phyloP scores from a whole-genome alignment of 495 filamentous ascomycete species.

The Penicillium maclennaniae region DNA sequence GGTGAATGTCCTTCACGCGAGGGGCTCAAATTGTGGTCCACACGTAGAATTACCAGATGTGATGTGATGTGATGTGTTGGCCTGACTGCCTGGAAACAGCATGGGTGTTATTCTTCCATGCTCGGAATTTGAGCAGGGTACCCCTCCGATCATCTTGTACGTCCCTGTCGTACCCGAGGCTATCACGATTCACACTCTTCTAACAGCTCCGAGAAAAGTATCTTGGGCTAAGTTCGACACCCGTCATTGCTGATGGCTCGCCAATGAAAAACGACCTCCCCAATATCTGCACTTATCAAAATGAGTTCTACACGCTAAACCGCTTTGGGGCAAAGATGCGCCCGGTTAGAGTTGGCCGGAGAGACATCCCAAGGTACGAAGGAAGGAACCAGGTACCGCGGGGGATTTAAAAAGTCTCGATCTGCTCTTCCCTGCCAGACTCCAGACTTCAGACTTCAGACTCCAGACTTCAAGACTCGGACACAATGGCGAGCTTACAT shows the following conservation, averaged over 20 bases:
- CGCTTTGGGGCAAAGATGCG: conserved; percentile 16
- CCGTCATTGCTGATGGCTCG: no score
- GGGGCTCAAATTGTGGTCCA: neutral
- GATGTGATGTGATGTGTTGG: neutral
- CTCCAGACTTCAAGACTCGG: neutral
- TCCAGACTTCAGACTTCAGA: no score
- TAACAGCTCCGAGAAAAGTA: no score
- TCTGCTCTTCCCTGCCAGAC: neutral
- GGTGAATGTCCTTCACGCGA: conserved; percentile 10
- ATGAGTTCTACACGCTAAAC: conserved; percentile 14
- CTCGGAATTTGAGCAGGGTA: no score
- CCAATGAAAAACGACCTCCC: no score
- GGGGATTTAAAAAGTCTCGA: conserved; percentile 2
- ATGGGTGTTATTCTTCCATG: no score
- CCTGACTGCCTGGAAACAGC: no score
- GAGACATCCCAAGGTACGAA: conserved; percentile 21
- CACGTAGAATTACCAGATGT: no score
- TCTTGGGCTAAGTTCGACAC: no score
- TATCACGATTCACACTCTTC: no score
- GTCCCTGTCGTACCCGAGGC: no score
- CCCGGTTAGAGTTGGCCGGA: conserved; percentile 9
- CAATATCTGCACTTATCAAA: neutral
- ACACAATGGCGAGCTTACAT: conserved; percentile 31
- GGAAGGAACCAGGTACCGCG: neutral
- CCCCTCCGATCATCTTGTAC: no score